Conservation (phyloP, 495 filamentous ascomycete genomes). For the Penicillium fimorum region DNA sequence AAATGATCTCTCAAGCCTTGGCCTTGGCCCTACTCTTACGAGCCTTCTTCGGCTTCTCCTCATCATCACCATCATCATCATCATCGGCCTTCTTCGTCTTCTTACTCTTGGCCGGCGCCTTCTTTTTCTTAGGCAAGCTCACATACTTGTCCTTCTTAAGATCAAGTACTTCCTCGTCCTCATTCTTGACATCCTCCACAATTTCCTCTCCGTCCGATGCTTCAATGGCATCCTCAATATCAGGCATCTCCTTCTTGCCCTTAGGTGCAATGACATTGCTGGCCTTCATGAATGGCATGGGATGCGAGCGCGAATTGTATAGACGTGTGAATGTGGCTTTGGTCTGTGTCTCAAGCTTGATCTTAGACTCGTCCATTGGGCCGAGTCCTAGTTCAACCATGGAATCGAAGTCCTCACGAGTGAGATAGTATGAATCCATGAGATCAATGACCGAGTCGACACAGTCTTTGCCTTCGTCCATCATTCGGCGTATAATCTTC, state of each 20-base stretch:
- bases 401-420: conserved; percentile 88
- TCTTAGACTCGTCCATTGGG: conserved; percentile 66
- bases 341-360: conserved; percentile 79
- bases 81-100: conserved; percentile 55
- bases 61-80: conserved; percentile 41
- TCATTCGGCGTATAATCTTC: conserved; percentile 67
- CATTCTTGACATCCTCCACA: conserved; percentile 58
- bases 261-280: conserved; percentile 72
- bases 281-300: conserved; percentile 94
- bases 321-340: conserved; percentile 85
- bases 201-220: conserved; percentile 77
- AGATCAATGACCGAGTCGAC: conserved; percentile 76
- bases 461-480: conserved; percentile 69
- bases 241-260: conserved; percentile 72
- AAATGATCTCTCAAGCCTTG: conserved; percentile 23
- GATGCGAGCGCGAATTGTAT: conserved; percentile 87
- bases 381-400: conserved; percentile 91
- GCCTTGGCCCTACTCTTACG: conserved; percentile 48
- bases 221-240: conserved; percentile 94
- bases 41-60: conserved; percentile 55
- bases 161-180: conserved; percentile 70
- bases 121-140: conserved; percentile 81
- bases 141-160: conserved; percentile 95
- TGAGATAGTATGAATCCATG: conserved; percentile 98
- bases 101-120: conserved; percentile 49